A percentile compares a stretch with the other conserved stretches of the same genome.
These are phyloP conservation scores for Myxozyma kluyveri DNA, from an alignment of 805 yeast genomes.

Conservation along the genomic window DNA sequence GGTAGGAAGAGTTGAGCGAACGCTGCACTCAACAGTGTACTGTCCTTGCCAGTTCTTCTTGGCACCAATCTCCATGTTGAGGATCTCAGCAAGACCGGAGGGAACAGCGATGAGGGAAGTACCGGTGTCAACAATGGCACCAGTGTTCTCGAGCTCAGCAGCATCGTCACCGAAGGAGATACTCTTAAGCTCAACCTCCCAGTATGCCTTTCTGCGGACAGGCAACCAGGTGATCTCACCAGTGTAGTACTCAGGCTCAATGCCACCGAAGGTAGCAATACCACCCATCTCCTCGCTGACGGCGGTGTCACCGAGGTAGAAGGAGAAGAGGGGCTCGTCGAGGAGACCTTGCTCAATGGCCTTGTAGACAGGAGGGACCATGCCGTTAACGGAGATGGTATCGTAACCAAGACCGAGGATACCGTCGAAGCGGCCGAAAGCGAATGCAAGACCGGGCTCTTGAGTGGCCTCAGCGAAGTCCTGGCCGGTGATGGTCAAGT, in stretches of 20 bases:
- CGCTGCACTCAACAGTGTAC: conserved; percentile 85
- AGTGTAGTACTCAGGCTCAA: conserved; percentile 67
- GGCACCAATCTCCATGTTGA: conserved; percentile 95
- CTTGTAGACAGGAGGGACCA: conserved; percentile 91
- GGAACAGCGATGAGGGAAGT: conserved; percentile 95
- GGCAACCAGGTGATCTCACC: conserved; percentile 96
- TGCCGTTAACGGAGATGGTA: conserved; percentile 80
- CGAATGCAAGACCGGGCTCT: conserved; percentile 97
- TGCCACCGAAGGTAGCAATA: conserved; percentile 92
- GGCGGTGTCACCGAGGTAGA: conserved; percentile 78
- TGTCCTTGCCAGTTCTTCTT: conserved; percentile 97
- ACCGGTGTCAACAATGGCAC: conserved; percentile 99
- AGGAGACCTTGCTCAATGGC: conserved; percentile 79
- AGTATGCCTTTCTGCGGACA: conserved; percentile 98
- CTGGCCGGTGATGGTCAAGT: conserved; percentile 78
- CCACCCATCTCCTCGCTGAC: conserved; percentile 69
- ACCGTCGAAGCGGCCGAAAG: conserved; percentile 98
- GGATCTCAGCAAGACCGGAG: conserved; percentile 89
- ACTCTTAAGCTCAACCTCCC: conserved; percentile 96
- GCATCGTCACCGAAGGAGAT: conserved; percentile 88
- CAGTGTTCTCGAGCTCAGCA: conserved; percentile 75
- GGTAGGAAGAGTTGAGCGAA: conserved; percentile 83
- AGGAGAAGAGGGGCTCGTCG: conserved; percentile 82
- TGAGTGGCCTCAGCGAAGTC: conserved; percentile 96
- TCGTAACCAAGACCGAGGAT: conserved; percentile 93